Conservation (phyloP, 2,329 filamentous ascomycete genomes). For the Cercospora zeae-maydis region DNA sequence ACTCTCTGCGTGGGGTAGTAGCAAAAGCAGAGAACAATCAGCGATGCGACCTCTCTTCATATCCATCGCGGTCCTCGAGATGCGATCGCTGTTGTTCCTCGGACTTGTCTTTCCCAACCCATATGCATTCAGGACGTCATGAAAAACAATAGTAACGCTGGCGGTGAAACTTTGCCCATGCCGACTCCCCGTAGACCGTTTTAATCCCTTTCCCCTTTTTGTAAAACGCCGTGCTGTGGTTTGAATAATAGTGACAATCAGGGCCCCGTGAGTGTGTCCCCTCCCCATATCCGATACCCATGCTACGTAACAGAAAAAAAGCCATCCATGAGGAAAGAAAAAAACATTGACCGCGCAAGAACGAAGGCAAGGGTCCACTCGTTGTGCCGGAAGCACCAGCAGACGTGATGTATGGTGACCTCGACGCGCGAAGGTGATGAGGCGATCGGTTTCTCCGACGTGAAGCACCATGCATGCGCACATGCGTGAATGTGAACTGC, state of each 20-base stretch:
- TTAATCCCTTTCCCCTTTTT: conserved; percentile 6
- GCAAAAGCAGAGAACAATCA: not conserved
- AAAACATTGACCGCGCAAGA: not conserved
- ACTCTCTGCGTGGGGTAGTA: not conserved
- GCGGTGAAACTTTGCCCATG: not conserved
- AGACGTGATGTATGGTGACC: not conserved
- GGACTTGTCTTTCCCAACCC: not conserved
- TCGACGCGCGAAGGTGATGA: not conserved
- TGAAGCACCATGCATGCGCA: not conserved
- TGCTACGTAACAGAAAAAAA: conserved; percentile 9
- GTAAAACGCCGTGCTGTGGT: conserved; percentile 11
- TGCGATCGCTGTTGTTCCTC: not conserved
- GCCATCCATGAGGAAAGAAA: not conserved
- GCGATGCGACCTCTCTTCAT: not conserved
- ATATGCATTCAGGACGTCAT: conserved; percentile 3
- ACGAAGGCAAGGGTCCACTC: not conserved
- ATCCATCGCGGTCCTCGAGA: not conserved
- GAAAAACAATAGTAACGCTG: not conserved
- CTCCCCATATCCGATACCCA: conserved; percentile 3
- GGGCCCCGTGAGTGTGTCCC: not conserved
- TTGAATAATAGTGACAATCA: conserved; percentile 12
- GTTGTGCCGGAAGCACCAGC: not conserved
- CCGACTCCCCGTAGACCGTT: not conserved
- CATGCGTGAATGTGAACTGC: not conserved
- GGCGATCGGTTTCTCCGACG: not conserved